Conservation (phyloP, 768 basidiomycete genomes). For the Leccinum ochraceum region DNA sequence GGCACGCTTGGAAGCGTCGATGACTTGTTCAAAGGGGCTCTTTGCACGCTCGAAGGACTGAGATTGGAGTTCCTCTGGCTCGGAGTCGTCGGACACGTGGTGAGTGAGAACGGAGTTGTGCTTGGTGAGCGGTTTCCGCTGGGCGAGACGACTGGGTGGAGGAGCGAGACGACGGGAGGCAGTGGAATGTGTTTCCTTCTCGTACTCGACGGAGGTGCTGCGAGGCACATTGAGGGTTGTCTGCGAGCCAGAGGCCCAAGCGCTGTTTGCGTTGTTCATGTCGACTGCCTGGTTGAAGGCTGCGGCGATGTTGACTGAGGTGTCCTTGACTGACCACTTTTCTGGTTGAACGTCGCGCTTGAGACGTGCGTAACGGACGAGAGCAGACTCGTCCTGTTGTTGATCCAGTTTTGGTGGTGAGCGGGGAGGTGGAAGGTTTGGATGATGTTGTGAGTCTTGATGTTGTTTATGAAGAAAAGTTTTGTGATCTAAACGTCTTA, state of each 20-base stretch:
- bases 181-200: conserved; percentile 59
- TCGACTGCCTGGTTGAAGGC: conserved; percentile 75
- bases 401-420: conserved; percentile 37
- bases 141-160: conserved; percentile 53
- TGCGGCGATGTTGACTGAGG: conserved; percentile 82
- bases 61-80: conserved; percentile 50
- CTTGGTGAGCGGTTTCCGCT: conserved; percentile 54
- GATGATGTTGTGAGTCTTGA: conserved; percentile 26
- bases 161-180: conserved; percentile 58
- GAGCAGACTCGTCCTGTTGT: conserved; percentile 45
- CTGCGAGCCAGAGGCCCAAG: conserved; percentile 66
- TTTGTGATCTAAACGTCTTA: conserved; percentile 81
- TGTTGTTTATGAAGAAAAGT: conserved; percentile 68
- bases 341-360: conserved; percentile 58
- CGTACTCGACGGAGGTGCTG: conserved; percentile 81
- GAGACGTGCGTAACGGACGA: conserved; percentile 48
- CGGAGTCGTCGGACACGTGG: conserved; percentile 72
- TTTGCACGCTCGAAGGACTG: conserved; percentile 50
- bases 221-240: conserved; percentile 54
- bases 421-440: conserved; percentile 42
- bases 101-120: conserved; percentile 44
- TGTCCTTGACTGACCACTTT: conserved; percentile 76
- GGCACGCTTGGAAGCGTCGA: conserved; percentile 56
- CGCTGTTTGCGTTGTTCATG: conserved; percentile 53
- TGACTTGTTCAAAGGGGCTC: conserved; percentile 65